Evolutionary conservation across 495 filamentous ascomycete genomes (phyloP), one percentile per base, ranked within the genome.

Genomic region (Chaetomium cochliodes): DNA sequence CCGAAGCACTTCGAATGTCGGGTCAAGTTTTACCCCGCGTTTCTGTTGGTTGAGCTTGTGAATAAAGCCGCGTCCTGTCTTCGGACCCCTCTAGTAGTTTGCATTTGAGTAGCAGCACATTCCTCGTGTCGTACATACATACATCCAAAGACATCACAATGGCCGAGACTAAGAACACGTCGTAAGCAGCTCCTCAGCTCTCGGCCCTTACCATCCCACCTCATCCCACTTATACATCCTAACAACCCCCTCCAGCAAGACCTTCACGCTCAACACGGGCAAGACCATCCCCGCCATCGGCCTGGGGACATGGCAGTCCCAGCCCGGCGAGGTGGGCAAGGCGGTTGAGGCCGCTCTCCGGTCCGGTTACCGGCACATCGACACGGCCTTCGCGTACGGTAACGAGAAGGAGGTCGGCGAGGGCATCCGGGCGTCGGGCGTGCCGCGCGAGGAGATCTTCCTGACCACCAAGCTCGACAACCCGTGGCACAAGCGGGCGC

Each of bases 391-490:
- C 60, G 89, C 87, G 22, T 96, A 96, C 73, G 88, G 87, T 69
- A 96, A 96, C 79, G 92, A 96, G 78, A 77, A 84, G 56, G 90
- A 91, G 70, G 90, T 94, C 61, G 92, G 90, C 64, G 79, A 88
- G 67, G 92, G 90, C 51, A 92, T 96, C 72, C 81, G 81, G 64
- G 88, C 91, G 66, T 91, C 88, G 12, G 91, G 91, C 50, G 86
- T 96, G 1, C 88, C 91, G 33, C 87, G 92, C 46, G 82, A 87
- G 39, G 80, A 96, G 74, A 89, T 96, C 75, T 96, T 87, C 85
- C 78, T 96, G 74, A 93, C 92, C 50, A 94, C 91, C 67, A 96
- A 96, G 83, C 84, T 94, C 58, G 86, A 91, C 78, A 93, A 93
- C 81, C 78, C 87, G 57, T 91, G 86, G 84, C 92, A 96, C 79